A percentile compares a stretch with the other conserved stretches of the same genome.
These are phyloP conservation scores for Ceratocystis lukuohia DNA, from an alignment of 2,329 filamentous ascomycete species.

Conservation along the genomic window DNA sequence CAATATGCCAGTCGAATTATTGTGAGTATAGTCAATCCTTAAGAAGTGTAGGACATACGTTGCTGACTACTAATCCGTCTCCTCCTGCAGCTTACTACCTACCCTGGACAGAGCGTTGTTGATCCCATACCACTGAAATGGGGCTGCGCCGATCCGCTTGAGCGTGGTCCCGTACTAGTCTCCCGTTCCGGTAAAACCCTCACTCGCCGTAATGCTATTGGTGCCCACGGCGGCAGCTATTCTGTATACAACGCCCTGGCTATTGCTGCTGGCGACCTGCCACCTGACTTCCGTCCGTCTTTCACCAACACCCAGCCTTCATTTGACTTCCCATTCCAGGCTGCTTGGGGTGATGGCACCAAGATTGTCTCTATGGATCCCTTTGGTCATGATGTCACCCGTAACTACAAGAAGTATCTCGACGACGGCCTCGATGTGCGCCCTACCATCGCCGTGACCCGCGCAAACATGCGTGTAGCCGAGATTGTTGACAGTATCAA, in stretches of 20 bases:
- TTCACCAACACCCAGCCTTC: constrained; percentile 75
- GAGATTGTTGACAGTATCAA: constrained; percentile 83
- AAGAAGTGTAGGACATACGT: no score
- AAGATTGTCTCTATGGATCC: constrained; percentile 99
- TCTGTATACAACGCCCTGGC: constrained; percentile 91
- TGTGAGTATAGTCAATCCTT: constrained; percentile 1
- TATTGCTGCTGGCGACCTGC: constrained; percentile 78
- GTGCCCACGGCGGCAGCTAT: constrained; percentile 63
- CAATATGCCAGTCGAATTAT: constrained; percentile 19
- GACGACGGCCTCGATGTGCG: constrained; percentile 43
- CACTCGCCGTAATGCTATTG: constrained; percentile 22
- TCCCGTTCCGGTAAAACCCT: constrained; percentile 21
- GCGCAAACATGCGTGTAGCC: constrained; percentile 85
- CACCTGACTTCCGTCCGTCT: constrained; percentile 50
- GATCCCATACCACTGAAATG: constrained; percentile 22
- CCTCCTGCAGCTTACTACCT: constrained; percentile 21
- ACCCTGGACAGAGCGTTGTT: constrained; percentile 23
- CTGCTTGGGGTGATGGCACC: constrained; percentile 75
- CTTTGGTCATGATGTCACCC: constrained; percentile 52
- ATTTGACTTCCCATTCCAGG: constrained; percentile 75
- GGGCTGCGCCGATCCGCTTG: constrained; percentile 20
- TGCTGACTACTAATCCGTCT: neutral
- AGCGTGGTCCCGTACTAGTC: constrained; percentile 22
- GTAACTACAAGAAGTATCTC: constrained; percentile 13
- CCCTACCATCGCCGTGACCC: constrained; percentile 82